These are phyloP conservation scores for Globisporangium sylvaticum DNA, from an alignment of 352 stramenopile species.

Conservation along the genomic window DNA sequence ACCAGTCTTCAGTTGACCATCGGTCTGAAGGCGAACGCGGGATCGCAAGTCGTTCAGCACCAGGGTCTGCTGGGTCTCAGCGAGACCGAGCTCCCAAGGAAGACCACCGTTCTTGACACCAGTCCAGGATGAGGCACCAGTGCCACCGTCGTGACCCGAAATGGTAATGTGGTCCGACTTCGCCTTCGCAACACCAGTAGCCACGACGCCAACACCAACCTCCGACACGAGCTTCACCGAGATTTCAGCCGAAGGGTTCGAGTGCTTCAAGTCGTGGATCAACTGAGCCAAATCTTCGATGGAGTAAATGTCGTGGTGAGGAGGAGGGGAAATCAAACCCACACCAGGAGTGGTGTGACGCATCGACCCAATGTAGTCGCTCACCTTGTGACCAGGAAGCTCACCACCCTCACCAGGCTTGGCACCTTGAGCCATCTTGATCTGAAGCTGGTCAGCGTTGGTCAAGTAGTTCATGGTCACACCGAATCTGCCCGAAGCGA, in stretches of 20 bases:
- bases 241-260: conserved; percentile 91
- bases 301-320: conserved; percentile 98
- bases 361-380: conserved; percentile 94
- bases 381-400: conserved; percentile 95
- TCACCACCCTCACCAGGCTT: conserved; percentile 96
- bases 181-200: conserved; percentile 87
- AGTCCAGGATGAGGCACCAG: conserved; percentile 93
- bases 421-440: conserved; percentile 97
- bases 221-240: conserved; percentile 96
- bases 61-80: conserved; percentile 95
- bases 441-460: conserved; percentile 97
- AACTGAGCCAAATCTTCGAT: conserved; percentile 97
- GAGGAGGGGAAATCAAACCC: conserved; percentile 94
- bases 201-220: conserved; percentile 94
- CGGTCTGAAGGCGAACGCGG: conserved; percentile 93
- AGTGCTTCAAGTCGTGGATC: conserved; percentile 98
- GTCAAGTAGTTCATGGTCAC: conserved; percentile 97
- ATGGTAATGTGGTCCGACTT: conserved; percentile 96
- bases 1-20: conserved; percentile 94
- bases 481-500: conserved; percentile 94
- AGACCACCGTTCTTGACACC: conserved; percentile 92
- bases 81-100: conserved; percentile 95
- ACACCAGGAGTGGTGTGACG: conserved; percentile 95
- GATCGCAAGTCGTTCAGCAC: conserved; percentile 94
- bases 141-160: conserved; percentile 94